A percentile compares a stretch with the other conserved stretches of the same genome.
phyloP scores from a whole-genome alignment of 345 rosid genomes.

The Euclidium syriacum region DNA sequence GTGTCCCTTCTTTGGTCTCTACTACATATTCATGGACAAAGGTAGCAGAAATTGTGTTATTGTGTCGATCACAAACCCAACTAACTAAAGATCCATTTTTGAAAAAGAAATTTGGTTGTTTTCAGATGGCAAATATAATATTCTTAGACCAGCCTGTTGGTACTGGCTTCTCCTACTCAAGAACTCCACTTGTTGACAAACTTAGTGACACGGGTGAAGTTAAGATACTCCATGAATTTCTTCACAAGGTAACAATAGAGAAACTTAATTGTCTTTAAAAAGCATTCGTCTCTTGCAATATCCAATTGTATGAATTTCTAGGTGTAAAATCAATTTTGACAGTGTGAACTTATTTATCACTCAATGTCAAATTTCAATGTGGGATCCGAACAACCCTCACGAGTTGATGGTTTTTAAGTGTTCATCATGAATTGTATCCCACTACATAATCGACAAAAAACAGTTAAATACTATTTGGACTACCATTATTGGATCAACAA shows the following conservation, averaged over 20 bases:
- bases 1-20: constrained; percentile 42
- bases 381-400: too few species aligned
- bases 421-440: too few species aligned
- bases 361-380: too few species aligned
- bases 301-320: too few species aligned
- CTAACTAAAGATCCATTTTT: background rate
- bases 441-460: too few species aligned
- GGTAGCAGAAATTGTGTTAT: constrained; percentile 30
- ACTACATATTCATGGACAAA: constrained; percentile 68
- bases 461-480: too few species aligned
- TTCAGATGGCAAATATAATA: constrained; percentile 53
- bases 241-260: constrained; percentile 36
- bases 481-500: too few species aligned
- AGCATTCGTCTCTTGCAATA: too few species aligned
- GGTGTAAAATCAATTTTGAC: too few species aligned
- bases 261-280: too few species aligned
- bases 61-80: background rate
- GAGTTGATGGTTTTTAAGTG: too few species aligned
- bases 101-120: constrained; percentile 37
- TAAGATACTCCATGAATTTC: constrained; percentile 39
- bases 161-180: constrained; percentile 65
- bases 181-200: constrained; percentile 22
- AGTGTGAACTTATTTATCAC: too few species aligned
- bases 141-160: constrained; percentile 67
- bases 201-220: constrained; percentile 41